These are phyloP conservation scores for Testicularia cyperi DNA, from an alignment of 1,284 basidiomycete genomes.

Conservation along the genomic window DNA sequence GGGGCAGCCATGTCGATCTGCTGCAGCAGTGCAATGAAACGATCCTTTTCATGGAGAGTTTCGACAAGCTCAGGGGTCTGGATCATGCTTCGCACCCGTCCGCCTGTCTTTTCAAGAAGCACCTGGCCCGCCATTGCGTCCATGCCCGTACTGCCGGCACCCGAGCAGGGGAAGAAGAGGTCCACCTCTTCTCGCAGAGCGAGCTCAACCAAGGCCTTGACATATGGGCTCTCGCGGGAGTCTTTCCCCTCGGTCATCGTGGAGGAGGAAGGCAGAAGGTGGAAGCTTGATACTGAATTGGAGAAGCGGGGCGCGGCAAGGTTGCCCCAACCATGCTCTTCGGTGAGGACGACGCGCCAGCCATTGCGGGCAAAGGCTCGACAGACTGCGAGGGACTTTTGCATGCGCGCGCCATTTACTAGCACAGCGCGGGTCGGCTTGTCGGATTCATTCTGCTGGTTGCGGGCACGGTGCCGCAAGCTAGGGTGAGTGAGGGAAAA, in stretches of 20 bases:
- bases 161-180: conserved; percentile 62
- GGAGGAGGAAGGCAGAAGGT: conserved; percentile 28
- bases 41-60: conserved; percentile 61
- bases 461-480: no score
- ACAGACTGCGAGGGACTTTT: conserved; percentile 62
- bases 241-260: background rate
- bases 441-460: background rate
- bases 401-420: conserved; percentile 62
- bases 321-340: conserved; percentile 61
- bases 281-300: conserved; percentile 47
- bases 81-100: conserved; percentile 56
- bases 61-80: conserved; percentile 61
- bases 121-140: conserved; percentile 60
- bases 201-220: conserved; percentile 52
- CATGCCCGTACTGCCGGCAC: conserved; percentile 61
- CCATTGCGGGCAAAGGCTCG: conserved; percentile 61
- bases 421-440: conserved; percentile 52
- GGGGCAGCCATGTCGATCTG: conserved; percentile 59
- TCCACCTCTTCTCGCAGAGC: conserved; percentile 55
- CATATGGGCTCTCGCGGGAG: conserved; percentile 42
- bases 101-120: conserved; percentile 44
- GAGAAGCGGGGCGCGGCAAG: conserved; percentile 61
- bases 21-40: conserved; percentile 59
- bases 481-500: conserved; percentile 32
- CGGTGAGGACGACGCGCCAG: conserved; percentile 62